Conservation (phyloP, 2,329 filamentous ascomycete species). For the Calycina herbarum region DNA sequence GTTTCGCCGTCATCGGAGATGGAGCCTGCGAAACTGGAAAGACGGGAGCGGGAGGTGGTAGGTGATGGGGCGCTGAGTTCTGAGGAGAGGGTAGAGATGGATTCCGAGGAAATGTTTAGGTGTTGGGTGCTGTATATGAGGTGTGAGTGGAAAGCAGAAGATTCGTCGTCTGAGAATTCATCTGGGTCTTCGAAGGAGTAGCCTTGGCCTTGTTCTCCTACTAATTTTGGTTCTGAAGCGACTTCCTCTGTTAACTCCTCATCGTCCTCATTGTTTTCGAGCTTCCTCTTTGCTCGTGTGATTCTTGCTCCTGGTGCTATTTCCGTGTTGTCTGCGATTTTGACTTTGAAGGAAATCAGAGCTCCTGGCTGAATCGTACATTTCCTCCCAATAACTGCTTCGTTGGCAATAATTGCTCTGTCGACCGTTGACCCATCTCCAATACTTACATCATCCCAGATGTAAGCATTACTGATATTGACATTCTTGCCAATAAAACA, state of each 20-base stretch:
- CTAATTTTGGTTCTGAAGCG: constrained; percentile 51
- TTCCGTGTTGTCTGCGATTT: constrained; percentile 61
- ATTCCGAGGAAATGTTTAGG: constrained; percentile 48
- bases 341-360: constrained; percentile 77
- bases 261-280: constrained; percentile 32
- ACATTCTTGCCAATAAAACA: constrained; percentile 88
- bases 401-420: constrained; percentile 74
- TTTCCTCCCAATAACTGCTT: constrained; percentile 68
- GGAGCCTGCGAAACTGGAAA: constrained; percentile 73
- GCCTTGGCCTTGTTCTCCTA: constrained; percentile 59
- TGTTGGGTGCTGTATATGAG: constrained; percentile 39
- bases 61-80: constrained; percentile 44
- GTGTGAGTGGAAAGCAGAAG: constrained; percentile 55
- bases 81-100: constrained; percentile 65
- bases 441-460: constrained; percentile 84
- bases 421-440: constrained; percentile 71
- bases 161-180: constrained; percentile 57
- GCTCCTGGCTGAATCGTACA: constrained; percentile 70
- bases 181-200: constrained; percentile 65
- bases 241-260: constrained; percentile 37
- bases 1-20: constrained; percentile 62
- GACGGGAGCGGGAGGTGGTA: constrained; percentile 52
- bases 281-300: constrained; percentile 42
- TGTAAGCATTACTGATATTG: constrained; percentile 72
- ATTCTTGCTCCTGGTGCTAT: constrained; percentile 42